phyloP scores from a whole-genome alignment of 306 rosid species.

The Quercus alba region DNA sequence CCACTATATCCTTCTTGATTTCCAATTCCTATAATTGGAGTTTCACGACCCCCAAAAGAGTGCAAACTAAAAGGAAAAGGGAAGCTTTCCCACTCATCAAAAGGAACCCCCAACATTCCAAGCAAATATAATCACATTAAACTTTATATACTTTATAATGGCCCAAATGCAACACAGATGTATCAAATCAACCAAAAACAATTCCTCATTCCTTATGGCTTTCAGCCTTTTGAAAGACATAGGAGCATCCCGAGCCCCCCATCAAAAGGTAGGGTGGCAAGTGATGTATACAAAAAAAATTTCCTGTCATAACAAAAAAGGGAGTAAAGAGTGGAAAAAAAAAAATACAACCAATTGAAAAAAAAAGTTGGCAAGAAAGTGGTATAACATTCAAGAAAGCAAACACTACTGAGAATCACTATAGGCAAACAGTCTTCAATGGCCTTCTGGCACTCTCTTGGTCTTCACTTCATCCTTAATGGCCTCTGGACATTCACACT shows the following conservation, averaged over 20 bases:
- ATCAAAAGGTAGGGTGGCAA: conserved; percentile 52
- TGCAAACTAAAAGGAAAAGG: conserved; percentile 26
- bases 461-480: conserved; percentile 36
- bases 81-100: conserved; percentile 35
- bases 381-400: conserved; percentile 35
- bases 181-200: conserved; percentile 64
- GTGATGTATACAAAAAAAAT: conserved; percentile 23
- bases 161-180: conserved; percentile 53
- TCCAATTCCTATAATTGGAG: conserved; percentile 7
- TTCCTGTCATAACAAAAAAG: conserved; percentile 22
- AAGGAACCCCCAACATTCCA: conserved; percentile 47
- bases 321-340: conserved; percentile 12
- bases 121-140: conserved; percentile 42
- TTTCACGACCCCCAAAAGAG: conserved; percentile 20
- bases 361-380: conserved; percentile 24
- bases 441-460: conserved; percentile 45
- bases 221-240: conserved; percentile 58
- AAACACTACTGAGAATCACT: conserved; percentile 41
- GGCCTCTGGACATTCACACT: conserved; percentile 29
- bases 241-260: conserved; percentile 65
- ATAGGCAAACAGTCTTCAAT: conserved; percentile 42
- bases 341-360: conserved; percentile 16
- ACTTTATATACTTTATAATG: conserved; percentile 41
- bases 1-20: conserved; percentile 1
- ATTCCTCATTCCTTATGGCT: conserved; percentile 53